These are phyloP conservation scores for Arthroderma uncinatum DNA, from an alignment of 2,329 filamentous ascomycete species.

Conservation along the genomic window DNA sequence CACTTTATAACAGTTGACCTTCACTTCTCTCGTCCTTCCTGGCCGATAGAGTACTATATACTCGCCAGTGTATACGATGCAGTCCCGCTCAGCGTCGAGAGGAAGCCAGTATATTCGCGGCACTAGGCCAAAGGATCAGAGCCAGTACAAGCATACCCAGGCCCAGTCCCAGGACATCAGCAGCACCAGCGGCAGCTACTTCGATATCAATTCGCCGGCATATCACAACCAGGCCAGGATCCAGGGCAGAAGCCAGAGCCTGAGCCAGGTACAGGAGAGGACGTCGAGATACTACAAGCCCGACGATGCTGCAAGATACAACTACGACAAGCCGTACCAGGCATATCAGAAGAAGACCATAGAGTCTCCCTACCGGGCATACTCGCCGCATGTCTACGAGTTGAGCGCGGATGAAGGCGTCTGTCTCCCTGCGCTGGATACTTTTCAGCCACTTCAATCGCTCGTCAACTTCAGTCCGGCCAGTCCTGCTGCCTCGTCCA, in stretches of 20 bases:
- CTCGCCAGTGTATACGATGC: background rate
- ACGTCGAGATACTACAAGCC: too few relatives aligned
- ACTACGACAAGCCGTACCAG: background rate
- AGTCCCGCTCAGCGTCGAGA: background rate
- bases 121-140: background rate
- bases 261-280: too few relatives aligned
- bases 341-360: too few relatives aligned
- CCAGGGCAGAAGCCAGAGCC: too few relatives aligned
- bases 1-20: too few relatives aligned
- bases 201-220: background rate
- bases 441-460: background rate
- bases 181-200: background rate
- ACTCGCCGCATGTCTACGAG: background rate
- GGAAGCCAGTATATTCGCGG: constrained; percentile 1
- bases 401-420: background rate
- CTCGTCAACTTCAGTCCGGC: background rate
- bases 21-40: too few relatives aligned
- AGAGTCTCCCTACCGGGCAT: too few relatives aligned
- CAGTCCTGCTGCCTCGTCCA: background rate
- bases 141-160: background rate
- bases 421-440: background rate
- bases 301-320: background rate
- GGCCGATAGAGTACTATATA: background rate
- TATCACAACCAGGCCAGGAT: background rate
- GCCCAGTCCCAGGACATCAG: background rate